These are phyloP conservation scores for Candida jianshihensis DNA, from an alignment of 805 yeast genomes.

Conservation along the genomic window DNA sequence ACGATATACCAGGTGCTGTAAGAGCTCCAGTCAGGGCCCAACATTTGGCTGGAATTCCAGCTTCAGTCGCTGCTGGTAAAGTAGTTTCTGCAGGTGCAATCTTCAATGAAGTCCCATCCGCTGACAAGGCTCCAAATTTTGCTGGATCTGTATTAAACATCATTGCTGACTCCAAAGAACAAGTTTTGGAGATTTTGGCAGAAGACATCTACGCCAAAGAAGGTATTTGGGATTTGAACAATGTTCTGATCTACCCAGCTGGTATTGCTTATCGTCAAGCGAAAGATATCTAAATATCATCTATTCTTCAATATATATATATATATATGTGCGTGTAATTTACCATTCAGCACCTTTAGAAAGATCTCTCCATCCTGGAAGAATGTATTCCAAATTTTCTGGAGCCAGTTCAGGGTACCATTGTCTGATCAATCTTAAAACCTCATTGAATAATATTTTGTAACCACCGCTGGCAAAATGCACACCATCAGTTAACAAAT, in stretches of 20 bases:
- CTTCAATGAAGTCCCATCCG: slow-evolving; percentile 36
- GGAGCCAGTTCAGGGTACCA: slow-evolving; percentile 44
- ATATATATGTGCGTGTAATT: background rate
- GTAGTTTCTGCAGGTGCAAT: slow-evolving; percentile 48
- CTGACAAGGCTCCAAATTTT: slow-evolving; percentile 39
- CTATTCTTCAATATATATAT: too few relatives aligned
- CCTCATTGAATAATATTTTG: slow-evolving; percentile 37
- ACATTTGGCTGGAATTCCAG: slow-evolving; percentile 46
- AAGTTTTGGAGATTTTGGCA: slow-evolving; percentile 56
- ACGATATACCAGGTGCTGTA: slow-evolving; percentile 54
- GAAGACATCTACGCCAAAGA: slow-evolving; percentile 53
- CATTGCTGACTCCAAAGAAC: slow-evolving; percentile 58
- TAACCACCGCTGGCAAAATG: slow-evolving; percentile 56
- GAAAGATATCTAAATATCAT: slow-evolving; percentile 23
- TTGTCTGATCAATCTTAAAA: slow-evolving; percentile 31
- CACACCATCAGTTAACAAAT: slow-evolving; percentile 46
- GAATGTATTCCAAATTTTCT: slow-evolving; percentile 27
- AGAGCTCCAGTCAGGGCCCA: slow-evolving; percentile 42
- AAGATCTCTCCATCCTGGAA: slow-evolving; percentile 37
- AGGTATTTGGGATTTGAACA: slow-evolving; percentile 74
- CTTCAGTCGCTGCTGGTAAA: slow-evolving; percentile 32
- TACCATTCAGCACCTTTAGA: slow-evolving; percentile 8
- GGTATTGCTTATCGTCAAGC: slow-evolving; percentile 40
- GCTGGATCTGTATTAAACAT: slow-evolving; percentile 65
- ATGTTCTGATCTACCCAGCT: slow-evolving; percentile 50